Conservation (phyloP, 1,284 basidiomycete genomes). For the Heliocybe sulcata region DNA sequence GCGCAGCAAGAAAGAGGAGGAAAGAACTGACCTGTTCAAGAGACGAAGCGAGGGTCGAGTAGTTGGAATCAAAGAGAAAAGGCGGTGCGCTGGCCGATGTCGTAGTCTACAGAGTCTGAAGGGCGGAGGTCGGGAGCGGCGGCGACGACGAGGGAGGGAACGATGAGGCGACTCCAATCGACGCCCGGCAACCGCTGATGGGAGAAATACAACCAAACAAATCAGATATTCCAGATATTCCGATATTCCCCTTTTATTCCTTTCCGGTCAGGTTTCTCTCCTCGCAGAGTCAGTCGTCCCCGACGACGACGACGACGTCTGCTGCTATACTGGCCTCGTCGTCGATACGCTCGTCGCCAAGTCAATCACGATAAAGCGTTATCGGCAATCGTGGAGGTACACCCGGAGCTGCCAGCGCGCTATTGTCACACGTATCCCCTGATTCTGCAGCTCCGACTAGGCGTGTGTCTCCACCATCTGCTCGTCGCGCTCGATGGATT, state of each 20-base stretch:
- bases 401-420: too few species aligned
- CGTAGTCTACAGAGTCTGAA: constrained; percentile 14
- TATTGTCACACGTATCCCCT: too few species aligned
- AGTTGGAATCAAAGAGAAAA: constrained; percentile 11
- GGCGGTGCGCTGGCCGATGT: constrained; percentile 3
- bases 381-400: too few species aligned
- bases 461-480: too few species aligned
- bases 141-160: constrained; percentile 18
- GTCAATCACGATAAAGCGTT: too few species aligned
- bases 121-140: constrained; percentile 17
- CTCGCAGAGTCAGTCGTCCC: too few species aligned
- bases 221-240: background rate
- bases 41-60: background rate
- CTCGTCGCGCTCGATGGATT: too few species aligned
- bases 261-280: background rate
- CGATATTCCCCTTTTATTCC: background rate
- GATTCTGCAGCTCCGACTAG: too few species aligned
- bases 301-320: too few species aligned
- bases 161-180: constrained; percentile 2
- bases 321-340: too few species aligned
- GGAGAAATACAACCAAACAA: background rate
- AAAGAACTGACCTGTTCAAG: background rate
- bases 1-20: constrained; percentile 1
- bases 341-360: too few species aligned
- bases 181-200: background rate